Evolutionary conservation across 805 yeast genomes (phyloP).

Genomic region (Wickerhamiella alocasiicola): DNA sequence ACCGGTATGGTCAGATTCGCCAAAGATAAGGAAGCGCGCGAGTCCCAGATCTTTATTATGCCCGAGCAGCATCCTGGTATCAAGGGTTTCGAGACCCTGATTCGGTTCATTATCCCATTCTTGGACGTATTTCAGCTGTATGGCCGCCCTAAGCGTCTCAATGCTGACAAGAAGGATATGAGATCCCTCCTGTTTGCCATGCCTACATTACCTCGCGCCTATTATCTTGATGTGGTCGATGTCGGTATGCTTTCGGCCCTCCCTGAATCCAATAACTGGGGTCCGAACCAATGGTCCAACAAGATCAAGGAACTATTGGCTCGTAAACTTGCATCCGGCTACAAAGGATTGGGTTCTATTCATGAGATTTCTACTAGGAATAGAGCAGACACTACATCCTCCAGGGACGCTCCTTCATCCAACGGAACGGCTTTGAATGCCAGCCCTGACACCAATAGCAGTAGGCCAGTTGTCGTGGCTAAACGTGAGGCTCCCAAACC

Average conservation of each 20-base stretch:
- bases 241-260: constrained; percentile 32
- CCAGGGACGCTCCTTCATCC: not conserved
- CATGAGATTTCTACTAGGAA: constrained; percentile 31
- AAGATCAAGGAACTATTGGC: constrained; percentile 45
- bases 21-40: constrained; percentile 30
- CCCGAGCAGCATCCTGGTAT: constrained; percentile 77
- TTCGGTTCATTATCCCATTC: constrained; percentile 62
- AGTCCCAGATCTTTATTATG: constrained; percentile 62
- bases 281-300: constrained; percentile 44
- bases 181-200: constrained; percentile 64
- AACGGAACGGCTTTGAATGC: not conserved
- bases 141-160: constrained; percentile 68
- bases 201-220: constrained; percentile 68
- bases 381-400: not conserved
- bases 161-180: constrained; percentile 57
- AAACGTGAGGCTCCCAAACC: constrained; percentile 16
- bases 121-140: constrained; percentile 66
- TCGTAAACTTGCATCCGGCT: constrained; percentile 38
- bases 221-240: constrained; percentile 58
- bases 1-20: constrained; percentile 56
- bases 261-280: constrained; percentile 37
- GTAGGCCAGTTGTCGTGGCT: constrained; percentile 7
- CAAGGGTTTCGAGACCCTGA: constrained; percentile 71
- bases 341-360: constrained; percentile 34
- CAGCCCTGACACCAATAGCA: not conserved